Conservation (phyloP, 768 basidiomycete genomes). For the Glaciozyma antarctica region DNA sequence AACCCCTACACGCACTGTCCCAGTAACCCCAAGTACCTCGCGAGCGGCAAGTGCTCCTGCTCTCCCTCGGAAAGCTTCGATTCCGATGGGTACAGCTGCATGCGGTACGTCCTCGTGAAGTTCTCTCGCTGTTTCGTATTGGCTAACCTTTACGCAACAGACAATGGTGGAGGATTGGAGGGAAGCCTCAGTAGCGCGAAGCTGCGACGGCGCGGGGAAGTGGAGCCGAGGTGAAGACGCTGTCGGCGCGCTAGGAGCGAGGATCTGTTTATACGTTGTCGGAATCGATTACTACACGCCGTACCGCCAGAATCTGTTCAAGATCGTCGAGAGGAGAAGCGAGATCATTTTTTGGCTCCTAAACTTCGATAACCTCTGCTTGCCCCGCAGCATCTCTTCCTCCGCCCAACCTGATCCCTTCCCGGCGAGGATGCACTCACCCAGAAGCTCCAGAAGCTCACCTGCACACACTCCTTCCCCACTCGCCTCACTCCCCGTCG, state of each 20-base stretch:
- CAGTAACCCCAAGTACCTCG: background rate
- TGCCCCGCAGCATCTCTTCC: too few species aligned
- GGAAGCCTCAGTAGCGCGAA: background rate
- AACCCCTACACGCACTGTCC: slow-evolving; percentile 40
- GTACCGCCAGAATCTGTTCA: too few species aligned
- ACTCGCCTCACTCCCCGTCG: slow-evolving; percentile 7
- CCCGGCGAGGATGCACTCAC: too few species aligned
- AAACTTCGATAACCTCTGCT: too few species aligned
- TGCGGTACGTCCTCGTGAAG: background rate
- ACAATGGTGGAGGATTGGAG: background rate
- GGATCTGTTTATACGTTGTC: too few species aligned
- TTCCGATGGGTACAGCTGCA: slow-evolving; percentile 6
- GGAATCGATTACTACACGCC: too few species aligned
- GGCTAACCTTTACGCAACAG: background rate
- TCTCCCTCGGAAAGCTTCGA: slow-evolving; percentile 22
- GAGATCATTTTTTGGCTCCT: too few species aligned
- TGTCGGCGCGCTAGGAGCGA: too few species aligned
- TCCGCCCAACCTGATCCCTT: too few species aligned
- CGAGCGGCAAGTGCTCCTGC: slow-evolving; percentile 27
- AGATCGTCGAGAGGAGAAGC: too few species aligned
- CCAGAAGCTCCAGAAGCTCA: too few species aligned
- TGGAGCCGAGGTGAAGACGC: background rate
- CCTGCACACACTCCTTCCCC: background rate
- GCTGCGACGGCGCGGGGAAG: too few species aligned
- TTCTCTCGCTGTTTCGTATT: background rate